Percentiles rank a stretch among this genome's conserved stretches.
Conservation (phyloP, 345 rosid species). For the Salix arbutifolia region DNA sequence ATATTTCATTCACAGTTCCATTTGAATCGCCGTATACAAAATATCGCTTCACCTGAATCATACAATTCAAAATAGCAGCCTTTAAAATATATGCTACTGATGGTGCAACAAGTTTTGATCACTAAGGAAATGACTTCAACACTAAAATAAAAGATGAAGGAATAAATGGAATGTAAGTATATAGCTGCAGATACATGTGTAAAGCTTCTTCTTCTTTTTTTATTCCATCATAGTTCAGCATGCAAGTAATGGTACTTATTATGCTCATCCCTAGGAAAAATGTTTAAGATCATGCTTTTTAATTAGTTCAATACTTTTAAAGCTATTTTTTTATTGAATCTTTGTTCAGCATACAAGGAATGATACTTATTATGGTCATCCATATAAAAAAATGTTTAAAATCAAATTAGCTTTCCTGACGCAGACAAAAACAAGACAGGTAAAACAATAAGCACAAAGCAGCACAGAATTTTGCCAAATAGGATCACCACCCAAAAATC, state of each 20-base stretch:
- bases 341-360: neutral
- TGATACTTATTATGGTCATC: neutral
- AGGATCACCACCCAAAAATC: no score
- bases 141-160: no score
- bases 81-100: neutral
- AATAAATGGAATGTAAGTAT: neutral
- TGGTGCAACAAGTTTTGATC: neutral
- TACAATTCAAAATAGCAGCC: neutral
- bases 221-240: neutral
- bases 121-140: neutral
- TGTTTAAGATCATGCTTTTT: no score
- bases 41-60: constrained; percentile 63
- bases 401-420: neutral
- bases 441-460: no score
- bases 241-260: neutral
- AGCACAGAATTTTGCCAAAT: no score
- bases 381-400: no score
- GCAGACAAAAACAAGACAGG: no score
- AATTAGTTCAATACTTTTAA: neutral
- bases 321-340: neutral
- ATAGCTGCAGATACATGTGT: no score
- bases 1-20: constrained; percentile 86
- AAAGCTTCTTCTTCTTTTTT: neutral
- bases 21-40: constrained; percentile 54
- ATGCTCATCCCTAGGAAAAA: no score